Conservation (phyloP, 129 eudicot genomes). For the Centrapalus pauciflorus region DNA sequence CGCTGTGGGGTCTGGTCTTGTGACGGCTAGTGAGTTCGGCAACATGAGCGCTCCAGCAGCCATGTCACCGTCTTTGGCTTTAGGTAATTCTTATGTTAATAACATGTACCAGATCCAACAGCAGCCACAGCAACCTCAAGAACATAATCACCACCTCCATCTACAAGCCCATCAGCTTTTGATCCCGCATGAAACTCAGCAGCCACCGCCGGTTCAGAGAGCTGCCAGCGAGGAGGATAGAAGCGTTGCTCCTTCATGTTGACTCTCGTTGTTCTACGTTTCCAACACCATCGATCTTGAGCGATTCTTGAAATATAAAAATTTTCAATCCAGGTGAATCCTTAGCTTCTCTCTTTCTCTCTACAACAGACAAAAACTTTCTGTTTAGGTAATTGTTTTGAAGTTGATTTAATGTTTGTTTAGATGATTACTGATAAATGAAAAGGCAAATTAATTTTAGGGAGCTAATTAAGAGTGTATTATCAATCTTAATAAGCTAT, state of each 20-base stretch:
- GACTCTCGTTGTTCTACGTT: conserved; percentile 14
- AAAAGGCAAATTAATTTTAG: background rate
- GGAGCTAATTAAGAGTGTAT: background rate
- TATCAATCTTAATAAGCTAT: no score
- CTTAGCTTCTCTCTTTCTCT: background rate
- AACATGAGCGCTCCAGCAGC: conserved; percentile 13
- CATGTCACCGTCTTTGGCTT: conserved; percentile 36
- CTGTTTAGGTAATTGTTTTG: conserved; percentile 10
- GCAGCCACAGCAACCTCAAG: conserved; percentile 15
- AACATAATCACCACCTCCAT: conserved; percentile 11
- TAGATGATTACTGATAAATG: background rate
- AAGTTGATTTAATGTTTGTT: conserved; percentile 2
- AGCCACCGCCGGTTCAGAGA: conserved; percentile 2
- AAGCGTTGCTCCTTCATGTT: conserved; percentile 26
- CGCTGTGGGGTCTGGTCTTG: conserved; percentile 21
- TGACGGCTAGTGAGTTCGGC: conserved; percentile 8
- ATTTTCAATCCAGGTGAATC: conserved; percentile 15
- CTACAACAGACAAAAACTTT: background rate
- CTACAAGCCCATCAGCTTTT: conserved; percentile 15
- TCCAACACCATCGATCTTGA: conserved; percentile 5
- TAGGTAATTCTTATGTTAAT: conserved; percentile 29
- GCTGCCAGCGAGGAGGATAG: conserved; percentile 7
- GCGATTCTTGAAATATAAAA: conserved; percentile 12
- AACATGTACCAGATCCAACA: conserved; percentile 36
- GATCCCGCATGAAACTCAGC: conserved; percentile 23